phyloP scores from a whole-genome alignment of 78 protist species.

The Dictyostelium capitatum region DNA sequence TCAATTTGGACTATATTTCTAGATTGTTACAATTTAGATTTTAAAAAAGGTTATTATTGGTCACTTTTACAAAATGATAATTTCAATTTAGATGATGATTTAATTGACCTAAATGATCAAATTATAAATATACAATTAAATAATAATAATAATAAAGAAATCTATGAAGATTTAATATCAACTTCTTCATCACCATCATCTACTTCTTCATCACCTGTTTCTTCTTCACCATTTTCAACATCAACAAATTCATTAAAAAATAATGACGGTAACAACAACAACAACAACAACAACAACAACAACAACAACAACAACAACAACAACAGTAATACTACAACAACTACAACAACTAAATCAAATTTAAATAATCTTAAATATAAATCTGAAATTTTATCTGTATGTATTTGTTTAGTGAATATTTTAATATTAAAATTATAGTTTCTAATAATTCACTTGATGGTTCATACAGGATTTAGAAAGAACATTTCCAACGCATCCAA shows the following conservation, averaged over 20 bases:
- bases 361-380: not conserved
- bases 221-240: not conserved
- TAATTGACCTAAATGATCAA: not conserved
- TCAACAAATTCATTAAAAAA: not conserved
- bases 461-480: slow-evolving; percentile 57
- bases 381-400: slow-evolving; percentile 28
- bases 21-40: slow-evolving; percentile 26
- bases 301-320: not conserved
- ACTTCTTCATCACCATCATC: slow-evolving; percentile 2
- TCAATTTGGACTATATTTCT: slow-evolving; percentile 43
- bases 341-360: not conserved
- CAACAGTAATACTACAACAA: not conserved
- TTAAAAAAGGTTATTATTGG: slow-evolving; percentile 51
- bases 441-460: not conserved
- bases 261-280: not conserved
- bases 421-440: not conserved
- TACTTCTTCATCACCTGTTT: not conserved
- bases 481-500: slow-evolving; percentile 69
- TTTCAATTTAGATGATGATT: slow-evolving; percentile 17
- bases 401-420: not conserved
- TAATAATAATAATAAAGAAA: not conserved
- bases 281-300: not conserved
- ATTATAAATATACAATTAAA: too few relatives aligned
- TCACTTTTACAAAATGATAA: slow-evolving; percentile 23
- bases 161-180: not conserved